phyloP scores from a whole-genome alignment of 495 filamentous ascomycete genomes.

The Astrocystis sublimbata region DNA sequence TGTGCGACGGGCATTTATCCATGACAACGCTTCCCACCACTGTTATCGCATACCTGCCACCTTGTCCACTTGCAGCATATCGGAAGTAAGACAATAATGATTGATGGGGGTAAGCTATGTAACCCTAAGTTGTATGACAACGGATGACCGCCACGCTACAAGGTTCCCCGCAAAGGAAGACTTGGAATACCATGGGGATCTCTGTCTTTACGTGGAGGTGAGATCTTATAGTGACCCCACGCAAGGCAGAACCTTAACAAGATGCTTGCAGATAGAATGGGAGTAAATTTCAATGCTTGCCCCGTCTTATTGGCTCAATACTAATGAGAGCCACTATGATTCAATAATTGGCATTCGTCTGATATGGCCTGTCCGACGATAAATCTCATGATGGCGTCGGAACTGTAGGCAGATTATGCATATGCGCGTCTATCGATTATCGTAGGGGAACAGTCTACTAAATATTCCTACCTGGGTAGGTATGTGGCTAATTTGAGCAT shows the following conservation, averaged over 20 bases:
- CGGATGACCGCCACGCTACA: background rate
- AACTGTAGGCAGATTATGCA: too few relatives aligned
- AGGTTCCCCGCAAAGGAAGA: conserved; percentile 5
- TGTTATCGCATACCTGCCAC: background rate
- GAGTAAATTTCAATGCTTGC: background rate
- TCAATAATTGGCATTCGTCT: too few relatives aligned
- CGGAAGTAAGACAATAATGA: background rate
- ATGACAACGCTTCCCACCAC: background rate
- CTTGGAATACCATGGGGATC: background rate
- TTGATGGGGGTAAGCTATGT: background rate
- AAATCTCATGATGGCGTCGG: too few relatives aligned
- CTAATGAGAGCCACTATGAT: too few relatives aligned
- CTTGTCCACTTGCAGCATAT: background rate
- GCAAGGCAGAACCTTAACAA: background rate
- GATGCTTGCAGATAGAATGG: background rate
- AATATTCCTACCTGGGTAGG: too few relatives aligned
- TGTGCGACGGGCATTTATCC: conserved; percentile 1
- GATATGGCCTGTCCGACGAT: too few relatives aligned
- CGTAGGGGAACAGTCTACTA: too few relatives aligned
- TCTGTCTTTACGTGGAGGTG: background rate
- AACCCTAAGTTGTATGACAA: background rate
- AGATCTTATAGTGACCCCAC: background rate
- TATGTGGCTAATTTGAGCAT: too few relatives aligned
- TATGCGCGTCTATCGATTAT: too few relatives aligned
- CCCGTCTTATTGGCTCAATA: too few relatives aligned